A percentile compares a stretch with the other conserved stretches of the same genome.
Evolutionary conservation across 805 yeast species (phyloP).

Genomic region (Saccharomycopsis babjevae): DNA sequence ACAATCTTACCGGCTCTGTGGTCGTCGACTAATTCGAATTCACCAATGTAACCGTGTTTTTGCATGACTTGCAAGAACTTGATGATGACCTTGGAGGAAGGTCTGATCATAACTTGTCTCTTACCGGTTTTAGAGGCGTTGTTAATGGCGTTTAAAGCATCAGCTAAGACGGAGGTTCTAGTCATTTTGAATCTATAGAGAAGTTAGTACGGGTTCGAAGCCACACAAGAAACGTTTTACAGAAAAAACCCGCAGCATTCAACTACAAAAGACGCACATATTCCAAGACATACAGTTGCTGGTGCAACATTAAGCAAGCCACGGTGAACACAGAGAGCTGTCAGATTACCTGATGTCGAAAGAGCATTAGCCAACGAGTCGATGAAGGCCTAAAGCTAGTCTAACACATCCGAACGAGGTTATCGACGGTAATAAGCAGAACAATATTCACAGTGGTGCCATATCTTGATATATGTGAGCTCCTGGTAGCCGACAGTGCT

Average conservation of each 20-base stretch:
- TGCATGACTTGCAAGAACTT: conserved; percentile 95
- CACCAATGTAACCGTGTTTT: conserved; percentile 98
- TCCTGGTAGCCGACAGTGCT: too few relatives aligned
- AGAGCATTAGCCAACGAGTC: neutral
- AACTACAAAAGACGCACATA: too few relatives aligned
- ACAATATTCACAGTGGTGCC: neutral
- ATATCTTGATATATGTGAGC: neutral
- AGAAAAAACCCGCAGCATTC: neutral
- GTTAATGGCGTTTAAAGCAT: conserved; percentile 96
- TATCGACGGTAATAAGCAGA: neutral
- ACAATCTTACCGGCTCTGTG: conserved; percentile 98
- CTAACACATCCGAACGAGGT: neutral
- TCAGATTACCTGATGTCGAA: too few relatives aligned
- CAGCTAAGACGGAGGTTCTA: conserved; percentile 97
- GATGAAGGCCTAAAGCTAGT: too few relatives aligned
- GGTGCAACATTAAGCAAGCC: too few relatives aligned
- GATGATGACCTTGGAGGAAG: conserved; percentile 96
- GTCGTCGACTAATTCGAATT: conserved; percentile 96
- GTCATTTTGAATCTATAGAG: conserved; percentile 50
- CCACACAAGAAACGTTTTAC: too few relatives aligned
- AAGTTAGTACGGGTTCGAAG: too few relatives aligned
- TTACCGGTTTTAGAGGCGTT: conserved; percentile 99
- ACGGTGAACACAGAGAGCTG: too few relatives aligned
- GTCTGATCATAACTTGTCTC: conserved; percentile 97
- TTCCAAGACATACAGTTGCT: too few relatives aligned